Base-by-base conservation (phyloP, 2,329 filamentous ascomycete species). In the Blumeria graminis region DNA sequence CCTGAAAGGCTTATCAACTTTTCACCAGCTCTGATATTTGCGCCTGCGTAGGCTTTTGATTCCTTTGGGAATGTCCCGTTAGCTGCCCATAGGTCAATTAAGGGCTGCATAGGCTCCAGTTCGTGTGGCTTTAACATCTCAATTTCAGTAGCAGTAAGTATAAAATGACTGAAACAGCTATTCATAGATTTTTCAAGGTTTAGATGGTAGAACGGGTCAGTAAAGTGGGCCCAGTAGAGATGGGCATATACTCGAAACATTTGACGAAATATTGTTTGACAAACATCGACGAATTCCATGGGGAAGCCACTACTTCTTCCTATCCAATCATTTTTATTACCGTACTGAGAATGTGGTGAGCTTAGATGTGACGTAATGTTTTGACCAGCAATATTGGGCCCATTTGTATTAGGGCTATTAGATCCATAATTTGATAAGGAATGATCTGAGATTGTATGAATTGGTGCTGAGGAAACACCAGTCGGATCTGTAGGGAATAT, bases 241-340 rank as follows among this genome's bases (percentile, higher is more conserved):
- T 98, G 92, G 52, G 92, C 84, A 67, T 98, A 98, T 63, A 95
- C 90, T 58, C 92, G 85, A 75, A 98, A 96, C 84, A 98, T 96
- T 71, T 95, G 92, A 64, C 89, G 84, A 73, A 95, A 90, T 65
- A 95, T 92, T 61, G 83, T 83, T 73, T 93, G 88, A 73, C 90
- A 92, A 63, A 94, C 88, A 59, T 83, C 80, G 63, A 90, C 76
- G 69, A 95, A 96, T 62, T 86, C 85, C 61, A 84, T 80, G 1
- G 92, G 92, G 69, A 98, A 98, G 3, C 90, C 90, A 59, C 86
- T 92, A 51, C 85, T 79, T 72, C 93, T 94, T 65, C 92, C 92
- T 57, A 94, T 76, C 86, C 88, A 96, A 59, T 82, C 79, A 46
- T 78, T 73, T 3, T 72, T 71, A 59, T 74, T 81, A 45, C 77